These are phyloP conservation scores for Lachnellula suecica DNA, from an alignment of 2,329 filamentous ascomycete species.

Conservation along the genomic window DNA sequence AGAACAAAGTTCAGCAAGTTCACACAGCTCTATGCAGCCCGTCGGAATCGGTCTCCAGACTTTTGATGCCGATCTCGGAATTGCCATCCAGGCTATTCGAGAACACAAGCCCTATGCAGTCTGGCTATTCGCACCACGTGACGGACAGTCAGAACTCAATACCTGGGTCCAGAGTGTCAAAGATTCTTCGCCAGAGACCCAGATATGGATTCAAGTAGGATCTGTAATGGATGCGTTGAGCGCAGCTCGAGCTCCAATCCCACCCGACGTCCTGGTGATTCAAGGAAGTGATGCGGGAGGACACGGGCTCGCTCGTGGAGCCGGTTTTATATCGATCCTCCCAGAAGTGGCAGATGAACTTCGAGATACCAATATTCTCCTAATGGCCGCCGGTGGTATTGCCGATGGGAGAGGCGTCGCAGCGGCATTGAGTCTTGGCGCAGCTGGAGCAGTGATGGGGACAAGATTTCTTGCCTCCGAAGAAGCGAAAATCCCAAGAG, in stretches of 20 bases:
- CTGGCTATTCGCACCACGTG: conserved; percentile 47
- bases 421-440: conserved; percentile 36
- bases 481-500: conserved; percentile 45
- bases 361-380: conserved; percentile 20
- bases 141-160: conserved; percentile 24
- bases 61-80: conserved; percentile 42
- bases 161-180: conserved; percentile 32
- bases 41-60: conserved; percentile 47
- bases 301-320: conserved; percentile 33
- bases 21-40: conserved; percentile 34
- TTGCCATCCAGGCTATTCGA: conserved; percentile 32
- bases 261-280: conserved; percentile 35
- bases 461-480: conserved; percentile 47
- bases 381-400: conserved; percentile 38
- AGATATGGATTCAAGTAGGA: conserved; percentile 37
- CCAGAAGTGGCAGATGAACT: conserved; percentile 35
- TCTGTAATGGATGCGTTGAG: conserved; percentile 30
- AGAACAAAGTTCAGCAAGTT: conserved; percentile 10
- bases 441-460: conserved; percentile 46
- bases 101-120: conserved; percentile 36
- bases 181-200: conserved; percentile 19
- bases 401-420: conserved; percentile 36
- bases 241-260: conserved; percentile 18
- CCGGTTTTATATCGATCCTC: conserved; percentile 35
- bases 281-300: conserved; percentile 39